Conservation (phyloP, 306 rosid genomes). For the Lupinus albus region DNA sequence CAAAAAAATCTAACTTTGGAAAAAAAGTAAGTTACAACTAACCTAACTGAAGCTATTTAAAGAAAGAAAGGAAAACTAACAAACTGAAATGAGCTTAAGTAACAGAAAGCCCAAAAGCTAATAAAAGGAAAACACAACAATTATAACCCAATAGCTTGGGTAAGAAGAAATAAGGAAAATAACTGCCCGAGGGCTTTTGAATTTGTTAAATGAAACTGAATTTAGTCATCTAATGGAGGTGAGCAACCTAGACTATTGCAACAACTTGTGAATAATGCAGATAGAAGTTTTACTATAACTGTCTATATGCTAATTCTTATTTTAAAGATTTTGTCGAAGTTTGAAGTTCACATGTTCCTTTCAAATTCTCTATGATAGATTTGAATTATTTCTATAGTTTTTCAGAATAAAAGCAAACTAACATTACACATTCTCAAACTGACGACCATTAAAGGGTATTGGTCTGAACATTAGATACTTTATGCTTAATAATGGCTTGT, state of each 20-base stretch:
- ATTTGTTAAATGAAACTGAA: conserved; percentile 68
- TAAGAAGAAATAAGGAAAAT: no score
- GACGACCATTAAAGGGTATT: conserved; percentile 8
- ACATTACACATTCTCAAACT: conserved; percentile 15
- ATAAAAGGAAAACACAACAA: no score
- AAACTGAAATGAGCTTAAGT: no score
- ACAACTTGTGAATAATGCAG: conserved; percentile 17
- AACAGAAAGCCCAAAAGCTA: no score
- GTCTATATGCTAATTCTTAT: conserved; percentile 19
- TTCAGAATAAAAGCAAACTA: conserved; percentile 23
- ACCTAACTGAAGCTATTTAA: no score
- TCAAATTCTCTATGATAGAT: conserved; percentile 15
- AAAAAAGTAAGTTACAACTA: no score
- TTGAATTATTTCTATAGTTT: conserved; percentile 10
- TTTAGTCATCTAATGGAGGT: conserved; percentile 98
- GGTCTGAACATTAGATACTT: conserved; percentile 36
- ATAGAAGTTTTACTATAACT: no score
- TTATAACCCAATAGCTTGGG: no score
- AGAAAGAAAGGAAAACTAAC: no score
- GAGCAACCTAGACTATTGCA: conserved; percentile 34
- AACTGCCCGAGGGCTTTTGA: conserved; percentile 46
- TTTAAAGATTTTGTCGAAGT: background rate
- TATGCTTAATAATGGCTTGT: conserved; percentile 25
- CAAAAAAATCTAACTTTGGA: no score
- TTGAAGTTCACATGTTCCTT: conserved; percentile 18